Base-by-base conservation (phyloP, 2,329 filamentous ascomycete species). In the Sporothrix curviconia region DNA sequence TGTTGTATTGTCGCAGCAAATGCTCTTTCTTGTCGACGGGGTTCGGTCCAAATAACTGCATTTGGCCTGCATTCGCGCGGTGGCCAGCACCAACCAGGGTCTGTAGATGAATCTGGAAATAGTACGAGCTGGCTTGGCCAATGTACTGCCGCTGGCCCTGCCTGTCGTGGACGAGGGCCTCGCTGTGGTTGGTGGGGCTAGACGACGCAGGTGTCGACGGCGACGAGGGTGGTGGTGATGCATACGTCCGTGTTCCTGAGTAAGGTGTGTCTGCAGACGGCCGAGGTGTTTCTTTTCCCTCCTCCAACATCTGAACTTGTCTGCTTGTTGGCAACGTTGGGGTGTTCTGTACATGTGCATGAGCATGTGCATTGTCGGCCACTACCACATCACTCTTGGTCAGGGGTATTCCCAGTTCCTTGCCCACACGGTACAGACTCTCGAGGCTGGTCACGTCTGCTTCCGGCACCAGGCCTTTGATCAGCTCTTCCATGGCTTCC, bases 81-180 rank as follows among this genome's bases (percentile, higher is more conserved):
- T 39, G 30, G 5, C 42, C 40, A 2, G 30, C 32, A 7, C 42
- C 53, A 0, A 55, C 68, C 14, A 76, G 64, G 2, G 66, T 64
- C 24, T 71, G 69, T 46, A 75, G 66, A 61, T 71, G 71, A 39
- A 74, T 62, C 58, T 74, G 71, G 62, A 76, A 74, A 3, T 69
- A 66, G 56, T 74, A 74, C 34, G 71, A 73, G 64, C 72, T 74
- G 42, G 68, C 67, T 2, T 70, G 72, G 1, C 73, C 73, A 59
- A 75, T 74, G 62, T 74, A 76, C 61, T 76, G 73, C 19, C 67
- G 69, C 63, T 74, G 72, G 6, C 72, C 73, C 57, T 75, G 73
- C 60, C 72, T 71, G 60, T 76, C 73, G 4, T 69, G 72, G 12
- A 75, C 65, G 25, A 71, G 58, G 25, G 66, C 62, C 44, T 73